Base-by-base conservation (phyloP, 306 rosid genomes). In the Psophocarpus tetragonolobus region DNA sequence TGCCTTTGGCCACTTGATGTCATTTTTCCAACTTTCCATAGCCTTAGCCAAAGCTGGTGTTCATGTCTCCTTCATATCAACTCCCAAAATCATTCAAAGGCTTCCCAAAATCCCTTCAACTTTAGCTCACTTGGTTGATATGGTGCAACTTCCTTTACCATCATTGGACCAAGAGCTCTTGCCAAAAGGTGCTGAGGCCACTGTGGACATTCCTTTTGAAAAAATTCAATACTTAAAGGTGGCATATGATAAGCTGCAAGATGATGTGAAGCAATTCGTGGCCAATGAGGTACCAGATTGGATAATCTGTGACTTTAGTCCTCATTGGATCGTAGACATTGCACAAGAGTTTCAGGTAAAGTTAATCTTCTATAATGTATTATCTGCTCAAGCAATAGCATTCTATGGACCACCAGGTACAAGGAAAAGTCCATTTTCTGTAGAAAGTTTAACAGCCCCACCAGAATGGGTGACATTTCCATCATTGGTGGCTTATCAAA, bases 111-210 rank as follows among this genome's bases (percentile, higher is more conserved):
- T 77, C 3, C 77, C 86, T 66, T 67, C 81, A 42, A 66, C 6
- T 41, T 47, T 77, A 35, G 3, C 72, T 4, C 60, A 64, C 48
- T 12, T 66, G 7, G 20, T 83, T 4, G 44, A 60, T 35, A 39
- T 78, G n/a, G 77, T 76, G 27, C 74, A 26, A 41, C 4, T 82
- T 70, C 74, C 79, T 38, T 51, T 82, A 11, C 78, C 74, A 36
- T 24, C 35, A 36, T 39, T 82, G 11, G 41, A 62, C 61, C 23
- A 38, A 47, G 53, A 51, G 8, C 56, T 15, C 20, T 41, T 84
- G 9, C 79, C 84, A 9, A 24, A 65, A 32, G 79, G 76, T 5
- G 84, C 87, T 29, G 84, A 84, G 53, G 87, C 84, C 12, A 35
- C 77, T 1, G 6, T 64, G 13, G 82, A 75, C 29, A 29, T 80